Percentiles rank a stretch among this genome's conserved stretches.
These are phyloP conservation scores for Exophiala viscosa DNA, from an alignment of 2,329 filamentous ascomycete genomes.

Conservation along the genomic window DNA sequence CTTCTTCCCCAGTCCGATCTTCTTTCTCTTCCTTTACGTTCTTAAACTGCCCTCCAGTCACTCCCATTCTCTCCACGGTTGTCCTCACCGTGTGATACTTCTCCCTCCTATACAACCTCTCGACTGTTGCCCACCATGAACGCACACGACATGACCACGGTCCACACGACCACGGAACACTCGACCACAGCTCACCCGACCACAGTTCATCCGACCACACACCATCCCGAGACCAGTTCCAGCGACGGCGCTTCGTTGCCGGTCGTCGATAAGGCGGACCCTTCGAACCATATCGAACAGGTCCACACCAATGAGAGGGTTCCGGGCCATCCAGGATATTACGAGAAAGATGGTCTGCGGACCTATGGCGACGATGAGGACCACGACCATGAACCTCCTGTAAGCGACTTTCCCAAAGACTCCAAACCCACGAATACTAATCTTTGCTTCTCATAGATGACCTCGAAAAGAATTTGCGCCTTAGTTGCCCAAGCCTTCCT, in stretches of 20 bases:
- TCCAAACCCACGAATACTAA: slow-evolving; percentile 32
- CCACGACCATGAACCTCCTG: slow-evolving; percentile 47
- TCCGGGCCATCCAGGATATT: slow-evolving; percentile 40
- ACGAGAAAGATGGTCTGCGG: slow-evolving; percentile 46
- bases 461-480: slow-evolving; percentile 40
- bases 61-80: background rate
- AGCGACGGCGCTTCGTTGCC: slow-evolving; percentile 15
- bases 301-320: slow-evolving; percentile 32
- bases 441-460: slow-evolving; percentile 40
- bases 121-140: slow-evolving; percentile 16
- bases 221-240: slow-evolving; percentile 7
- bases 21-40: background rate
- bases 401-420: slow-evolving; percentile 29
- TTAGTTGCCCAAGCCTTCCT: slow-evolving; percentile 58
- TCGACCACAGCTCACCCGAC: too few relatives aligned
- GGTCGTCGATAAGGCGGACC: slow-evolving; percentile 27
- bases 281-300: slow-evolving; percentile 28
- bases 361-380: slow-evolving; percentile 48
- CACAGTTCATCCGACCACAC: too few relatives aligned
- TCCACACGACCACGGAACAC: too few relatives aligned
- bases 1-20: background rate
- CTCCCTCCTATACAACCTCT: background rate
- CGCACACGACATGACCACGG: background rate
- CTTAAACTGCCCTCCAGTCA: background rate
- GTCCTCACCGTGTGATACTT: background rate